Percentiles rank a stretch among this genome's conserved stretches.
phyloP scores from a whole-genome alignment of 441 rosid species.

The Erodium chrysanthum region DNA sequence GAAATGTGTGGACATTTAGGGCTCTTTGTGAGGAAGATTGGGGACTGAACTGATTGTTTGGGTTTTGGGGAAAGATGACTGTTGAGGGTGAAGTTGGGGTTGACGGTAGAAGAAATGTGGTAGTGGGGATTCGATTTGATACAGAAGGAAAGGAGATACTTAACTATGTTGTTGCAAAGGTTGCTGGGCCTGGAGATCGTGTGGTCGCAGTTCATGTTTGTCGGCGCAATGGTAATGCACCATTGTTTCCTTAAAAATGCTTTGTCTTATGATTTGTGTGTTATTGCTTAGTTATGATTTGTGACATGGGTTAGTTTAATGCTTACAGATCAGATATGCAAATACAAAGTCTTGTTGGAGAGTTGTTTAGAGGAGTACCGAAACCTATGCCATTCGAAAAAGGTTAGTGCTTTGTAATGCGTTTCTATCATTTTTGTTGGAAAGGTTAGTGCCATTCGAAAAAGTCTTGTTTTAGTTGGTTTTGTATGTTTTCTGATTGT shows the following conservation, averaged over 20 bases:
- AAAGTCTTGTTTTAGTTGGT: too few species aligned
- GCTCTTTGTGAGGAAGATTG: conserved; percentile 6
- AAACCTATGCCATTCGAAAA: conserved; percentile 53
- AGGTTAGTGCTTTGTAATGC: conserved; percentile 32
- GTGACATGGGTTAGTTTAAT: not conserved
- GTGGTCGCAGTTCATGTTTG: conserved; percentile 70
- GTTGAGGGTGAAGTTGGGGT: conserved; percentile 30
- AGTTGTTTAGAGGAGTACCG: conserved; percentile 45
- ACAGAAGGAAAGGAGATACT: conserved; percentile 52
- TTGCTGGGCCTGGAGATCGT: conserved; percentile 75
- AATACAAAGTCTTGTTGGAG: conserved; percentile 39
- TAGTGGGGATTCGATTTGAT: conserved; percentile 66
- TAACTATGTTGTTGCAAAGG: conserved; percentile 66
- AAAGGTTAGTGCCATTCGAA: too few species aligned
- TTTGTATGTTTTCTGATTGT: conserved; percentile 8
- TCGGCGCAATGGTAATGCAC: conserved; percentile 37
- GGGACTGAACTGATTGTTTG: not conserved
- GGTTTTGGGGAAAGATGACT: conserved; percentile 27
- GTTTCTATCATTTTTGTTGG: not conserved
- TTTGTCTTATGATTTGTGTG: not conserved
- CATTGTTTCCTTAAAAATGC: not conserved
- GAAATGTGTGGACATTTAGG: conserved; percentile 16
- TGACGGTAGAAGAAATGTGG: conserved; percentile 36
- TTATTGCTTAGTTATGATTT: not conserved
- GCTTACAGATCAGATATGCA: conserved; percentile 39